Conservation (phyloP, 306 rosid species). For the Hippophae rhamnoides region DNA sequence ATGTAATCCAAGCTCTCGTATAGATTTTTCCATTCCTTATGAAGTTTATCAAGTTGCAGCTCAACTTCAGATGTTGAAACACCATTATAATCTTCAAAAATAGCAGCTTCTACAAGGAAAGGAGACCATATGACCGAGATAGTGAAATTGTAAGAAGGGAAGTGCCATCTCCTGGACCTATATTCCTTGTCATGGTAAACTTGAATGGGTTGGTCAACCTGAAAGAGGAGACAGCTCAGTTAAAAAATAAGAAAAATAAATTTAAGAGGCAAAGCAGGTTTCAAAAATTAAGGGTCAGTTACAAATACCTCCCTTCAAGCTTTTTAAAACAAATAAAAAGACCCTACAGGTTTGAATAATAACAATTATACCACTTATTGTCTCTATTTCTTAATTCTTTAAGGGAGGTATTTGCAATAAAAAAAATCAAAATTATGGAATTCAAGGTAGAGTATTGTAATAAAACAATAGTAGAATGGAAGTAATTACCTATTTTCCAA, state of each 20-base stretch:
- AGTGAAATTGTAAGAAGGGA: conserved; percentile 56
- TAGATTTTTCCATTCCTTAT: conserved; percentile 51
- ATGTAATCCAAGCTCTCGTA: conserved; percentile 53
- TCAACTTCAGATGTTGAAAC: conserved; percentile 85
- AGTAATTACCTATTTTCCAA: too few relatives aligned
- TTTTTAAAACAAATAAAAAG: too few relatives aligned
- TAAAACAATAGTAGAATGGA: too few relatives aligned
- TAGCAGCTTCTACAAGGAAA: conserved; percentile 73
- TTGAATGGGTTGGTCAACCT: conserved; percentile 65
- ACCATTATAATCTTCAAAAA: conserved; percentile 81
- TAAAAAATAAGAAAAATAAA: not conserved
- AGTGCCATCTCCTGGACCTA: conserved; percentile 67
- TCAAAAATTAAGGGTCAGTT: too few relatives aligned
- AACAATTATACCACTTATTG: too few relatives aligned
- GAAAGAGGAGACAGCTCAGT: conserved; percentile 23
- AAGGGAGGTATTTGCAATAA: too few relatives aligned
- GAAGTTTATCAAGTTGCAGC: conserved; percentile 66
- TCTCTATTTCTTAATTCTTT: too few relatives aligned
- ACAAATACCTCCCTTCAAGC: too few relatives aligned
- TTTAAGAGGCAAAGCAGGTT: not conserved
- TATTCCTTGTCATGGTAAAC: conserved; percentile 80
- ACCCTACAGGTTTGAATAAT: too few relatives aligned
- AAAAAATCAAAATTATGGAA: too few relatives aligned
- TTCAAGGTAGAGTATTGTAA: too few relatives aligned
- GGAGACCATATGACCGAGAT: conserved; percentile 78